Conservation (phyloP, 2,329 filamentous ascomycete species). For the Phyllosticta citrichinensis region DNA sequence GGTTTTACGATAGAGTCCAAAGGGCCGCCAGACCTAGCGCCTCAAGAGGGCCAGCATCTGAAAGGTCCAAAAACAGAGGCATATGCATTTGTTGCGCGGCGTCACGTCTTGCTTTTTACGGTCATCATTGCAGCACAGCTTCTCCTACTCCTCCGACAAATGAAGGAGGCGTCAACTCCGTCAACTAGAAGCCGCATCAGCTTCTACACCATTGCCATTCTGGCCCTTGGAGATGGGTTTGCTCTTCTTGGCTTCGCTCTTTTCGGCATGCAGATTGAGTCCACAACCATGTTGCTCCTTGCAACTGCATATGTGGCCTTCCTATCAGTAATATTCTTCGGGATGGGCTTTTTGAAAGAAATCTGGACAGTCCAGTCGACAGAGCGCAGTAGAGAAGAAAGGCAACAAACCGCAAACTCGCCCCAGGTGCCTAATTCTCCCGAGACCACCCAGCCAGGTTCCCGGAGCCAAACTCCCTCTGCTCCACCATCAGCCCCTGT, state of each 20-base stretch:
- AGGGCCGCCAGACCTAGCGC: conserved; percentile 44
- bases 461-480: conserved; percentile 13
- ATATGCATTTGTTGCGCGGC: conserved; percentile 41
- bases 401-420: conserved; percentile 26
- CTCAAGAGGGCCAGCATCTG: conserved; percentile 43
- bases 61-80: conserved; percentile 49
- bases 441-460: conserved; percentile 14
- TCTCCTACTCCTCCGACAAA: conserved; percentile 48
- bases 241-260: conserved; percentile 44
- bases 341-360: conserved; percentile 56
- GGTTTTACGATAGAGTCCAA: conserved; percentile 55
- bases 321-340: conserved; percentile 51
- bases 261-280: conserved; percentile 36
- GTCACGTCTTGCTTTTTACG: conserved; percentile 44
- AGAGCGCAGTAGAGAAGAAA: conserved; percentile 33
- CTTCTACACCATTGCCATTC: conserved; percentile 53
- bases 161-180: conserved; percentile 54
- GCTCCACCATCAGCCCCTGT: conserved; percentile 13
- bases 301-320: conserved; percentile 49
- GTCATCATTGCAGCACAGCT: conserved; percentile 43
- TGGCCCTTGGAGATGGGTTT: conserved; percentile 52
- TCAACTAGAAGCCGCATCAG: conserved; percentile 55
- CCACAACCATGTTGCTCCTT: conserved; percentile 46
- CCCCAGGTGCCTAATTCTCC: conserved; percentile 14
- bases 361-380: conserved; percentile 55